Base-by-base conservation (phyloP, 805 yeast genomes). In the Metschnikowia cerradonensis region DNA sequence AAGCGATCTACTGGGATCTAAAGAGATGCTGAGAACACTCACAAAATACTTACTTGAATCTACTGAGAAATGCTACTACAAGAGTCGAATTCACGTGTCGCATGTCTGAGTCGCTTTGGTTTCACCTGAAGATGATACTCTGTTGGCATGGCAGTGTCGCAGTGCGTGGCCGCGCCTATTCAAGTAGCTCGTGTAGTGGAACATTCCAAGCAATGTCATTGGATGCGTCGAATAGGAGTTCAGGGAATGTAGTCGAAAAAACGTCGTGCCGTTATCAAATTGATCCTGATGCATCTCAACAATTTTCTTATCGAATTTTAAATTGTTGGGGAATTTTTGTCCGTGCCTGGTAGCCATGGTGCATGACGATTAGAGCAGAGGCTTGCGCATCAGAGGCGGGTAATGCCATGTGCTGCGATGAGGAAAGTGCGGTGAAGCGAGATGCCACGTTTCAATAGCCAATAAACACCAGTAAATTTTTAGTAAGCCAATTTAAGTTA, bases 341-440 rank as follows among this genome's bases (percentile, higher is more conserved):
- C n/a, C n/a, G 6, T 20, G 14, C 15, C 30, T 22, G 40, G 13
- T 37, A 13, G 15, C 40, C 15, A 14, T 20, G 30, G 14, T 37
- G 40, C 40, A 22, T 37, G 26, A 11, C 13, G 26, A 17, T 41
- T 41, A 39, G 13, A 39, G 31, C 30, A 41, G n/a, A 30, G 31
- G 19, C 26, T 26, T 41, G 35, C 41, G 47, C 41, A 36, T 13
- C 4, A 14, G 26, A 26, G 47, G 47, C 47, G 47, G 47, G 47
- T 44, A 44, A 44, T 44, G 19, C 33, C 47, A 15, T 26, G 34
- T 15, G 47, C 22, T 19, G 40, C 41, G 41, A 44, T 44, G 47
- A 44, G 41, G 23, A 22, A 13, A 44, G 34, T 31, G 40, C 47
- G 33, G 19, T 36, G 22, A 15, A 23, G 17, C 34, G 31, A 10